Evolutionary conservation across 345 rosid genomes (phyloP).

Genomic region (Brassica napus): DNA sequence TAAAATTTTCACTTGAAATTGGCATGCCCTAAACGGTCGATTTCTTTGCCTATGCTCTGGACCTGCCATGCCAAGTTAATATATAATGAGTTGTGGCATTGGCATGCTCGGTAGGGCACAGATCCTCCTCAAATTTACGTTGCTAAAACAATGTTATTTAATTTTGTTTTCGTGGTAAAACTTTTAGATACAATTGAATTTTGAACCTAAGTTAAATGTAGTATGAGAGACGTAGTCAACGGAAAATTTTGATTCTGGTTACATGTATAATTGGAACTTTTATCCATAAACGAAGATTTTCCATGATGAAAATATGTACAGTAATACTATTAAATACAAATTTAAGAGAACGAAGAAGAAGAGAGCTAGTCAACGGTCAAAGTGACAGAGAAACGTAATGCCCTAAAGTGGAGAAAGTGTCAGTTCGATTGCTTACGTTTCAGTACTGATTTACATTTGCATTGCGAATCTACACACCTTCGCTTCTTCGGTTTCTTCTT

Average conservation of each 20-base stretch:
- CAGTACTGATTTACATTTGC: conserved; percentile 12
- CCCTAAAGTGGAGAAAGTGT: conserved; percentile 33
- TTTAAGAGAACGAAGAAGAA: neutral
- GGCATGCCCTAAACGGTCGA: too few species aligned
- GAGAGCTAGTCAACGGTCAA: conserved; percentile 46
- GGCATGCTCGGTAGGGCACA: neutral
- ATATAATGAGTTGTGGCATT: neutral
- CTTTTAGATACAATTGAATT: neutral
- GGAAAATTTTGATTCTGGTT: neutral
- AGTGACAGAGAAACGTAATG: conserved; percentile 42
- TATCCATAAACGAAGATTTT: neutral
- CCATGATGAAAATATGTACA: neutral
- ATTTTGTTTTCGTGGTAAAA: neutral
- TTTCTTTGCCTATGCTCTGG: too few species aligned
- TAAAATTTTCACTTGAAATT: too few species aligned
- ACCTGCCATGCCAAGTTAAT: too few species aligned
- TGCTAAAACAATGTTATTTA: too few species aligned
- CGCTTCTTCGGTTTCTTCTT: conserved; percentile 30
- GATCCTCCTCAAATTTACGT: neutral
- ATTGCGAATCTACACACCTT: conserved; percentile 20
- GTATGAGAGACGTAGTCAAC: neutral
- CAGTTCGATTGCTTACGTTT: conserved; percentile 32
- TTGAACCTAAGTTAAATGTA: neutral
- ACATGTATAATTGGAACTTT: neutral
- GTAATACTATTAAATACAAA: neutral